phyloP scores from a whole-genome alignment of 2,329 filamentous ascomycete species.

The Epichloe glyceriae region DNA sequence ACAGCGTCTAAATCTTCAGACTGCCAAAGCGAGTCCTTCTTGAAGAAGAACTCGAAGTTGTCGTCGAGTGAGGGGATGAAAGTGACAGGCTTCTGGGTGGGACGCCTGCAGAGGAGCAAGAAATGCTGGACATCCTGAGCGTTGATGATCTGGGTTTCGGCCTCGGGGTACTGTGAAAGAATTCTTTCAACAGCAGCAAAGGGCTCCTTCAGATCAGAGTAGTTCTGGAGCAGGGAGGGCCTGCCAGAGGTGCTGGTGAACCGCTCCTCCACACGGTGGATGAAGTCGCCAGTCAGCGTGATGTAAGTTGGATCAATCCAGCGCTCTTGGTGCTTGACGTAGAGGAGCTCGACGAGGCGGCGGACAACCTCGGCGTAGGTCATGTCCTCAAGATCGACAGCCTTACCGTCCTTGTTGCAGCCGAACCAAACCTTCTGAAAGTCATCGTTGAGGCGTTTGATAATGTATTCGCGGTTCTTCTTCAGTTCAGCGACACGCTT shows the following conservation, averaged over 20 bases:
- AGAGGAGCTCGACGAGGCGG: slow-evolving; percentile 80
- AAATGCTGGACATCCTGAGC: slow-evolving; percentile 98
- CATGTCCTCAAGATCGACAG: slow-evolving; percentile 89
- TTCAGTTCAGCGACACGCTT: slow-evolving; percentile 80
- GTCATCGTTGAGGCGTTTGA: slow-evolving; percentile 89
- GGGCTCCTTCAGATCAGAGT: slow-evolving; percentile 74
- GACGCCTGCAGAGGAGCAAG: slow-evolving; percentile 79
- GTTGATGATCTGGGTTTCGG: slow-evolving; percentile 84
- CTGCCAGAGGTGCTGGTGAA: slow-evolving; percentile 64
- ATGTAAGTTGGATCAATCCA: slow-evolving; percentile 85
- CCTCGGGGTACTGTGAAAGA: slow-evolving; percentile 70
- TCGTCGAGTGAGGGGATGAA: slow-evolving; percentile 94
- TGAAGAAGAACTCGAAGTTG: slow-evolving; percentile 99
- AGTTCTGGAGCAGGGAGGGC: slow-evolving; percentile 77
- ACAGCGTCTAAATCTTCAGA: slow-evolving; percentile 95
- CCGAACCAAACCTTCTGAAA: slow-evolving; percentile 98
- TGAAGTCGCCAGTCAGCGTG: slow-evolving; percentile 83
- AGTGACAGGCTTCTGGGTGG: slow-evolving; percentile 88
- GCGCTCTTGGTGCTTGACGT: slow-evolving; percentile 76
- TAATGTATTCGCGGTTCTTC: slow-evolving; percentile 82
- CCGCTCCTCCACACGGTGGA: slow-evolving; percentile 91
- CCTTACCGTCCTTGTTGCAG: slow-evolving; percentile 64
- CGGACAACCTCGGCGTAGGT: slow-evolving; percentile 81
- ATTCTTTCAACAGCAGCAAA: slow-evolving; percentile 68
- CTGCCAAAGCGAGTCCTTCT: slow-evolving; percentile 99